These are phyloP conservation scores for Rhodamnia rubescens DNA, from an alignment of 345 rosid genomes.

Conservation along the genomic window DNA sequence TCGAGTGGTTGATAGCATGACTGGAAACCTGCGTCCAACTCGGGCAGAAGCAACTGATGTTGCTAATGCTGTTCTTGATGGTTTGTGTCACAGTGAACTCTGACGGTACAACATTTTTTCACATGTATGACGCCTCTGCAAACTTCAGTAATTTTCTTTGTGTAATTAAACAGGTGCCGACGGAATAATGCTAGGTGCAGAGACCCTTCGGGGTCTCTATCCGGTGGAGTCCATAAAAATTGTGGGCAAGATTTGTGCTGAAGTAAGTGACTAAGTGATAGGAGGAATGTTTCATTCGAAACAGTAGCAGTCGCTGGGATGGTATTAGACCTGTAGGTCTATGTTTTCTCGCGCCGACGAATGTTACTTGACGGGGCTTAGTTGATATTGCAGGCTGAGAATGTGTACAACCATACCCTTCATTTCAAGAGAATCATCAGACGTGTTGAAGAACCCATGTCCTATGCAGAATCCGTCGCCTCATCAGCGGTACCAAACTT, in stretches of 20 bases:
- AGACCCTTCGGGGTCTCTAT: conserved; percentile 14
- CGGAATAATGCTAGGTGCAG: conserved; percentile 13
- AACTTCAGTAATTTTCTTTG: not conserved
- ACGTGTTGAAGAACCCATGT: conserved; percentile 30
- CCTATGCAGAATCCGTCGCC: conserved; percentile 29
- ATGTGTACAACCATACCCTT: conserved; percentile 20
- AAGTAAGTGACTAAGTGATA: conserved; percentile 1
- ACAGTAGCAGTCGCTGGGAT: not conserved
- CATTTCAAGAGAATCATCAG: conserved; percentile 21
- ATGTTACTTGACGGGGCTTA: not conserved
- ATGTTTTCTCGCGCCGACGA: not conserved
- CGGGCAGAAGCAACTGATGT: conserved; percentile 21
- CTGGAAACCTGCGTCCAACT: conserved; percentile 17
- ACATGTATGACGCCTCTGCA: not conserved
- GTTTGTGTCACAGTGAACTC: not conserved
- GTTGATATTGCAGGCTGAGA: conserved; percentile 23
- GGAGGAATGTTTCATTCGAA: not conserved
- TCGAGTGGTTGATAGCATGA: conserved; percentile 19
- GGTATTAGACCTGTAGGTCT: not conserved
- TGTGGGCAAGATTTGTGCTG: conserved; percentile 15
- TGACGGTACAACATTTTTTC: not conserved
- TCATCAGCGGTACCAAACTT: conserved; percentile 24
- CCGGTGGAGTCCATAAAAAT: conserved; percentile 9
- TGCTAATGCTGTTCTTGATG: conserved; percentile 21
- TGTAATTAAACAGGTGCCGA: conserved; percentile 6